Conservation (phyloP, 2,329 filamentous ascomycete genomes). For the Fusarium decemcellulare region DNA sequence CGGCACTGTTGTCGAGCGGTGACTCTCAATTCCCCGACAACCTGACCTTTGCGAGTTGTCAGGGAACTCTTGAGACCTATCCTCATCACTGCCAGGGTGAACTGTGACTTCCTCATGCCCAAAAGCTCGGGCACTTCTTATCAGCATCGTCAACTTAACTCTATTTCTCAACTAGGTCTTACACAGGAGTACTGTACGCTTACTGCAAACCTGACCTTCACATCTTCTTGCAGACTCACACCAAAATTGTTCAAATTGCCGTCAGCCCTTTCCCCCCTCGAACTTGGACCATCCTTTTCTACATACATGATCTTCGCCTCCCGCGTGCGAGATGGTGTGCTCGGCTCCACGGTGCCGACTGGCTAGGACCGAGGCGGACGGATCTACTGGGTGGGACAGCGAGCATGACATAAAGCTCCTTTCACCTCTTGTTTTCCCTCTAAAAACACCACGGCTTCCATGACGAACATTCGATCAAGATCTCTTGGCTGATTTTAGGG, state of each 20-base stretch:
- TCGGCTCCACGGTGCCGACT: conserved; percentile 31
- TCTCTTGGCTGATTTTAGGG: neutral
- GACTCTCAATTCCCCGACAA: neutral
- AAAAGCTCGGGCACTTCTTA: neutral
- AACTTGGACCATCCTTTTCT: neutral
- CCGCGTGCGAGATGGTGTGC: conserved; percentile 24
- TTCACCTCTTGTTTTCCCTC: neutral
- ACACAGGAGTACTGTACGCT: neutral
- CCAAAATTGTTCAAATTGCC: conserved; percentile 17
- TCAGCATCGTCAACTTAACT: neutral
- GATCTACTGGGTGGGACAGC: neutral
- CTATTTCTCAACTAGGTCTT: conserved; percentile 1
- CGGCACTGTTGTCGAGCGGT: neutral
- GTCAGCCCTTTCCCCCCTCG: conserved; percentile 4
- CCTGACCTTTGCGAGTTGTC: neutral
- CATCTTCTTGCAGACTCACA: neutral
- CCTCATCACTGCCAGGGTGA: neutral
- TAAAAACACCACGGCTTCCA: neutral
- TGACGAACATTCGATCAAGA: neutral
- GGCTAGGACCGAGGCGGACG: neutral
- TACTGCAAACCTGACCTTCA: neutral
- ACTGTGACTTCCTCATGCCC: neutral
- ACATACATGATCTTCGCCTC: conserved; percentile 1
- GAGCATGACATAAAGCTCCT: conserved; percentile 7
- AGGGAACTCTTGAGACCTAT: neutral